Evolutionary conservation across 805 yeast species (phyloP), one percentile per base, ranked within the genome.

Genomic region (Kregervanrija delftensis): DNA sequence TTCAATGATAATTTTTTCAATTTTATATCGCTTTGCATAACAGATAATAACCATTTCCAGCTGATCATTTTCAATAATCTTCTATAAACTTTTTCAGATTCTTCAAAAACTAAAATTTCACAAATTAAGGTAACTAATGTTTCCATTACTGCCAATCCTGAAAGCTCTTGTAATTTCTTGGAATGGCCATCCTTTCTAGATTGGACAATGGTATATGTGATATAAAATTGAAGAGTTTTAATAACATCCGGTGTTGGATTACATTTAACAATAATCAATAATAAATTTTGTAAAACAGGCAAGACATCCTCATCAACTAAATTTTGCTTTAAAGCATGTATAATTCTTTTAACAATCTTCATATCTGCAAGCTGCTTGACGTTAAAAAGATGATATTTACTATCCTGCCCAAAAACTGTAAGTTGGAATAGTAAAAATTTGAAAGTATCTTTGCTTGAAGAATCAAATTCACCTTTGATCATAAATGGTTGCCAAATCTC

Each of bases 11-110:
- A 54, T 30, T 58, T 55, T 3, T 65, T 66, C 3, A 73, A 72
- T 39, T 64, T 57, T 30, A 67, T 49, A 42, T 69, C 55, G 6
- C 56, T 52, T 42, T 75, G 63, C 11, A 84, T 56, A 11, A 84
- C 57, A 10, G 85, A 63, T 9, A 85, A 55, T 3, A 76, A 65
- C 84, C 90, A 81, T 55, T 82, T 83, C 5, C 81, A 69, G 1
- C 86, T 75, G 2, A 86, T 68, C 0, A 82, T 67, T 39, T 79
- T 72, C 2, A 70, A 73, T 53, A 62, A 71, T 53, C 61, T 73
- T 57, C 61, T 74, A 58, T 66, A 45, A 5, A 14, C n/a, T 5
- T 43, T 22, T 10, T 5, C 5, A 12, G 16, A 13, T 14, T 39
- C 37, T 8, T 37, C 14, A 28, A 16, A 11, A 13, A 15, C 12